Conservation (phyloP, 495 filamentous ascomycete genomes). For the Chaetomidium leptoderma region DNA sequence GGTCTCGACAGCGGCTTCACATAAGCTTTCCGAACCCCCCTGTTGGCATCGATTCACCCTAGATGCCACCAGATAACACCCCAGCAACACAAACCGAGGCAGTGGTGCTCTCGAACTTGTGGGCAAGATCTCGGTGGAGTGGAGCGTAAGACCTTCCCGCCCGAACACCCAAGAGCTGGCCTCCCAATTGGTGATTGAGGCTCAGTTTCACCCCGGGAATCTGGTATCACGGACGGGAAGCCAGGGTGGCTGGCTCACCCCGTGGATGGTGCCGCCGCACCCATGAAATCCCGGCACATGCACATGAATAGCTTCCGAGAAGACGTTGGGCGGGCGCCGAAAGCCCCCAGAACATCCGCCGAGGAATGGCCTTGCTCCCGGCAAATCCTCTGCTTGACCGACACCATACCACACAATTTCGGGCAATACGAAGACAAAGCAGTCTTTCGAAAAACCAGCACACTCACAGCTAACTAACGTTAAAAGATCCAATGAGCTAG, state of each 20-base stretch:
- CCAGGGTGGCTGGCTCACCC: slow-evolving; percentile 1
- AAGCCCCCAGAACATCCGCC: not conserved
- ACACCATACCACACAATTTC: too few species aligned
- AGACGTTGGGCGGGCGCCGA: not conserved
- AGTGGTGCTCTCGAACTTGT: not conserved
- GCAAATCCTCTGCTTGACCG: too few species aligned
- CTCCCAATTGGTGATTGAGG: not conserved
- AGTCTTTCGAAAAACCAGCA: not conserved
- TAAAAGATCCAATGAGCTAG: slow-evolving; percentile 1
- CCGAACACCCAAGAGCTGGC: not conserved
- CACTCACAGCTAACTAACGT: too few species aligned
- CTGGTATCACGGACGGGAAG: slow-evolving; percentile 1
- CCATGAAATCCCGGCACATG: not conserved
- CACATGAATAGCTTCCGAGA: not conserved
- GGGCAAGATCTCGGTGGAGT: not conserved
- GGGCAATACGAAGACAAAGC: not conserved
- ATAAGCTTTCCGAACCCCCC: too few species aligned
- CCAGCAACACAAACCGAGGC: too few species aligned
- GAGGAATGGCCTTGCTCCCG: too few species aligned
- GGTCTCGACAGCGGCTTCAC: too few species aligned
- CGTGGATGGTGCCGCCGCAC: not conserved
- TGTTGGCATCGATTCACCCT: not conserved
- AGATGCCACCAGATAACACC: too few species aligned
- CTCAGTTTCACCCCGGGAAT: not conserved
- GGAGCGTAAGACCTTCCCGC: not conserved